Evolutionary conservation across 352 stramenopile species (phyloP).

Genomic region (Phytophthora parvispora): DNA sequence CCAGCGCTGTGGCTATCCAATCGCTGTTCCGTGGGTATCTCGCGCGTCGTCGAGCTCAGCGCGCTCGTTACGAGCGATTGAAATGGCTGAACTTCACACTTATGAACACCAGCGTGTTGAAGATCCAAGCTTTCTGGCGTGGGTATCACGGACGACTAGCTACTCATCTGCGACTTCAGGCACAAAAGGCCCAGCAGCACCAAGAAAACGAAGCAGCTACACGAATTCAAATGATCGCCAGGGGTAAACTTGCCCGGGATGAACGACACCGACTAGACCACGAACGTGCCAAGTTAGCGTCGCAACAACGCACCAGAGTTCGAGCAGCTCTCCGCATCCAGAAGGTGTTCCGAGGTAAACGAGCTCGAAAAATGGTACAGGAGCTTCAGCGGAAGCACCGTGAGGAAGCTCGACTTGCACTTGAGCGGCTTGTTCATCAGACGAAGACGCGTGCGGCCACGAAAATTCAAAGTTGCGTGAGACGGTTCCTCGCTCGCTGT

Average conservation of each 20-base stretch:
- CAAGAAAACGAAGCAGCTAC: constrained; percentile 68
- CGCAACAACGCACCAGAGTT: constrained; percentile 39
- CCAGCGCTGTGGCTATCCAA: constrained; percentile 71
- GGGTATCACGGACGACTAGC: constrained; percentile 74
- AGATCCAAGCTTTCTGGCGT: constrained; percentile 85
- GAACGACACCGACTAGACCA: constrained; percentile 40
- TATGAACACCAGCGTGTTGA: constrained; percentile 71
- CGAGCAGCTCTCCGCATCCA: constrained; percentile 72
- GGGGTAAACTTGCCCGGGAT: constrained; percentile 58
- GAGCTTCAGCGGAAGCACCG: constrained; percentile 49
- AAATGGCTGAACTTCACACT: constrained; percentile 73
- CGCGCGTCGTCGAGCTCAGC: constrained; percentile 56
- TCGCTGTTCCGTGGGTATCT: constrained; percentile 68
- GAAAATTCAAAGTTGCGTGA: constrained; percentile 75
- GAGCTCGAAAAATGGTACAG: constrained; percentile 47
- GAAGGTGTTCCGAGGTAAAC: constrained; percentile 66
- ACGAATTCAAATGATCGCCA: constrained; percentile 67
- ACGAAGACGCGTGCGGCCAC: constrained; percentile 70
- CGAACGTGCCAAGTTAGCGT: constrained; percentile 41
- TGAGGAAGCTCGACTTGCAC: constrained; percentile 56
- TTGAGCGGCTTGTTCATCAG: constrained; percentile 67
- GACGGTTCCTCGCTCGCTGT: constrained; percentile 61
- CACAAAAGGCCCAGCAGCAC: constrained; percentile 52
- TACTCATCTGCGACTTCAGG: constrained; percentile 66
- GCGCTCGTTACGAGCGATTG: constrained; percentile 69